Percentiles rank a stretch among this genome's conserved stretches.
phyloP scores from a whole-genome alignment of 75 land plant genomes.

The Picea sitchensis region DNA sequence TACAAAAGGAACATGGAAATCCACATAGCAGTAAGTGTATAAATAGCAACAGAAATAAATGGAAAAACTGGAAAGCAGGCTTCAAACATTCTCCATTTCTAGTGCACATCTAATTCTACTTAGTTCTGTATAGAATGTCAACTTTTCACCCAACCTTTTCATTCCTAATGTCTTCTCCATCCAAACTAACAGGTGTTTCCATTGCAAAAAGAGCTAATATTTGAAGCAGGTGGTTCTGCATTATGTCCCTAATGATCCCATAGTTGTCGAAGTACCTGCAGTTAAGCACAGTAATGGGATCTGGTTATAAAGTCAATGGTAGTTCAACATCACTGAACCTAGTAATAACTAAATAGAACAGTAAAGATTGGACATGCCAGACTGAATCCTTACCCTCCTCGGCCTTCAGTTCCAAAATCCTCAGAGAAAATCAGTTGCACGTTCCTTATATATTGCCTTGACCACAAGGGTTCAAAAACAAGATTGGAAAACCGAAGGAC shows the following conservation, averaged over 20 bases:
- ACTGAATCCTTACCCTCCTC: constrained; percentile 77
- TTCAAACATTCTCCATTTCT: too few species aligned
- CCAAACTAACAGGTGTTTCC: constrained; percentile 96
- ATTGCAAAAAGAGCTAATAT: constrained; percentile 92
- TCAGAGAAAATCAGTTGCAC: constrained; percentile 96
- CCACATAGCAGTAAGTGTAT: too few species aligned
- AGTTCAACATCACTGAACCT: constrained; percentile 7
- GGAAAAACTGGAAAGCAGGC: background rate
- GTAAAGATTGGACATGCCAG: background rate
- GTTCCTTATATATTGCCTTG: constrained; percentile 94
- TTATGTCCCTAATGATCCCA: constrained; percentile 94
- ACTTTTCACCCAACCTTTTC: constrained; percentile 70
- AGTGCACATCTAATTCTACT: background rate
- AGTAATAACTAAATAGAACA: background rate
- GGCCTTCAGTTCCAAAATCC: constrained; percentile 99
- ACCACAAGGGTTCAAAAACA: constrained; percentile 95
- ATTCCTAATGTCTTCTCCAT: constrained; percentile 93
- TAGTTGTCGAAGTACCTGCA: constrained; percentile 90
- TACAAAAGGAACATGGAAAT: background rate
- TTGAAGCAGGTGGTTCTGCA: constrained; percentile 94
- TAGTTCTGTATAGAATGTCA: background rate
- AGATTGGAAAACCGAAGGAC: constrained; percentile 96
- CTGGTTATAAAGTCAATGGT: background rate
- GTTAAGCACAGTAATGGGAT: background rate
- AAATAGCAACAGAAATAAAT: background rate